A percentile compares a stretch with the other conserved stretches of the same genome.
phyloP scores from a whole-genome alignment of 2,329 filamentous ascomycete genomes.

The Curvularia sp. region DNA sequence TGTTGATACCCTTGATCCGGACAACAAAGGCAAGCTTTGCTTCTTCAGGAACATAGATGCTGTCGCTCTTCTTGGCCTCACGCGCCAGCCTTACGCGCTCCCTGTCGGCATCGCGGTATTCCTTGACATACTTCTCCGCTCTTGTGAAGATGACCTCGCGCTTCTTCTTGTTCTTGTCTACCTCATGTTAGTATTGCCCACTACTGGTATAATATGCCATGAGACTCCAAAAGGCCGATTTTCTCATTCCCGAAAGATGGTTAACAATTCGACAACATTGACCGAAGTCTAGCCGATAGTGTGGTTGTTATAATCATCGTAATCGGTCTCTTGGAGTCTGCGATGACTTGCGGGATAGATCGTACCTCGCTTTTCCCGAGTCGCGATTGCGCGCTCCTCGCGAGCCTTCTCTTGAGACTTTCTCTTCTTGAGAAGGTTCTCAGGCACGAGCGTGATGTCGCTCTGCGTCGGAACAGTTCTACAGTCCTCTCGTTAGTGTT shows the following conservation, averaged over 20 bases:
- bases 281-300: conserved; percentile 90
- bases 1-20: conserved; percentile 99
- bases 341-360: conserved; percentile 40
- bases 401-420: conserved; percentile 99
- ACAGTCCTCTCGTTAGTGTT: conserved; percentile 37
- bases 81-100: conserved; percentile 96
- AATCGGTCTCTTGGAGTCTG: conserved; percentile 36
- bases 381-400: conserved; percentile 80
- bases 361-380: conserved; percentile 91
- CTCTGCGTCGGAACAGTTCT: conserved; percentile 93
- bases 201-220: conserved; percentile 21
- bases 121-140: conserved; percentile 99
- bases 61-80: conserved; percentile 88
- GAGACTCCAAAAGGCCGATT: conserved; percentile 37
- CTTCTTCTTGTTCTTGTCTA: conserved; percentile 97
- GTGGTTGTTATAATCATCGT: conserved; percentile 87
- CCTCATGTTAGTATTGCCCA: conserved; percentile 46
- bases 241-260: conserved; percentile 99
- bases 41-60: conserved; percentile 93
- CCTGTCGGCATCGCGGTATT: conserved; percentile 97
- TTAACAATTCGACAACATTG: conserved; percentile 98
- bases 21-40: conserved; percentile 96
- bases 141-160: conserved; percentile 99
- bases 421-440: conserved; percentile 99
- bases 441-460: conserved; percentile 88